Evolutionary conservation across 345 rosid species (phyloP), one percentile per base, ranked within the genome.

Genomic region (Crucihimalaya himalaica): DNA sequence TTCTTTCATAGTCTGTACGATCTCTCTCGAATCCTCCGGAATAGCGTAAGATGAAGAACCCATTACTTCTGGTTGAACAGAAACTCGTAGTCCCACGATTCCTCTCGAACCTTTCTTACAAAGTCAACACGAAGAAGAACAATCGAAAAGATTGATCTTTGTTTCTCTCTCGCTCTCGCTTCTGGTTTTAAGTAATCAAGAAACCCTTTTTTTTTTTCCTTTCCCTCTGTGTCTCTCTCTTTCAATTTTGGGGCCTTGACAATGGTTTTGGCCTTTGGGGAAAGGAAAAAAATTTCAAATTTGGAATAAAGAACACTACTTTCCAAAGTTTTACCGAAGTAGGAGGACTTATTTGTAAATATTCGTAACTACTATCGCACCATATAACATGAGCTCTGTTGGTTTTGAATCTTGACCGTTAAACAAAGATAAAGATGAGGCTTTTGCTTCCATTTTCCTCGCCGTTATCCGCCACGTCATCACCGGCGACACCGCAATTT

Each of bases 1-100:
- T 81, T 89, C 92, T 83, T 85, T 84, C 82, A 94, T 71, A 61
- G 74, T 78, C 84, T 80, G 88, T 2, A 91, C 90, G 27, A 86
- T 60, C 87, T 84, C 81, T 81, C 84, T 85, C 20, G 88, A 4
- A 7, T 23, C 2, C 25, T 23, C 25, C 25, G 25, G 25, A 23
- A 23, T 23, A 23, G 25, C 25, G n/a, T n/a, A 66, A 23, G 25
- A 23, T 23, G 25, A 23, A 23, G 25, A 23, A 11, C 25, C 89
- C 86, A 72, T 79, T n/a, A n/a, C n/a, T 80, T 72, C 75, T 47
- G 75, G 82, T 81, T 81, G 82, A 83, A 55, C 71, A 42, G 50
- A 63, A 43, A 29, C 68, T 63, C 66, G 46, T 1, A 6, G 21
- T 4, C 60, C 21, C 18, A 54, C 35, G 59, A 54, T 27, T 53